Conservation (phyloP, 805 yeast species). For the Myxozyma monticola region DNA sequence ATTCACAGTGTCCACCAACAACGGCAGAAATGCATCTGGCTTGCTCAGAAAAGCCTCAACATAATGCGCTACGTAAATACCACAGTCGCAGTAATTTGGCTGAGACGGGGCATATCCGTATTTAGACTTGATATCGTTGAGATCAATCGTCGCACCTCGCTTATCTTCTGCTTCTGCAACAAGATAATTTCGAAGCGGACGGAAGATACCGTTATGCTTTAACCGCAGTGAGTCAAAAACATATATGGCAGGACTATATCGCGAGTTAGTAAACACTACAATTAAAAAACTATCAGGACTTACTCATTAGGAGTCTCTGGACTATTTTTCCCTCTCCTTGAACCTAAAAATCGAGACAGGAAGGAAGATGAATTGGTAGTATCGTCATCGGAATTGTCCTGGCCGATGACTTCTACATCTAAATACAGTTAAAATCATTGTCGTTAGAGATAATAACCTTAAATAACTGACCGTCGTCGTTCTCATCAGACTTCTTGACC, state of each 20-base stretch:
- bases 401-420: too few relatives aligned
- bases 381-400: too few relatives aligned
- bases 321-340: not conserved
- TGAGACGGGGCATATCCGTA: slow-evolving; percentile 74
- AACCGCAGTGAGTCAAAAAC: slow-evolving; percentile 73
- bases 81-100: slow-evolving; percentile 89
- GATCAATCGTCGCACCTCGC: slow-evolving; percentile 49
- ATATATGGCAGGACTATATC: slow-evolving; percentile 44
- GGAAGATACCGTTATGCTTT: slow-evolving; percentile 52
- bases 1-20: slow-evolving; percentile 23
- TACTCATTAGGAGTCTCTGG: slow-evolving; percentile 7
- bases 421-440: too few relatives aligned
- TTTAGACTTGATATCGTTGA: slow-evolving; percentile 49
- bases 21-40: slow-evolving; percentile 34
- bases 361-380: too few relatives aligned
- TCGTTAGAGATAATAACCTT: too few relatives aligned
- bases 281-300: not conserved
- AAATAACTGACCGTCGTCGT: too few relatives aligned
- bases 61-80: slow-evolving; percentile 83
- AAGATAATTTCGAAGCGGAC: slow-evolving; percentile 59
- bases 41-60: slow-evolving; percentile 36
- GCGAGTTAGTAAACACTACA: not conserved
- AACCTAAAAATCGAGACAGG: too few relatives aligned
- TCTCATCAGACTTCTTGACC: not conserved
- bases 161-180: slow-evolving; percentile 70